Base-by-base conservation (phyloP, 371 early-diverging fungal species). In the Rhizopus delemar region DNA sequence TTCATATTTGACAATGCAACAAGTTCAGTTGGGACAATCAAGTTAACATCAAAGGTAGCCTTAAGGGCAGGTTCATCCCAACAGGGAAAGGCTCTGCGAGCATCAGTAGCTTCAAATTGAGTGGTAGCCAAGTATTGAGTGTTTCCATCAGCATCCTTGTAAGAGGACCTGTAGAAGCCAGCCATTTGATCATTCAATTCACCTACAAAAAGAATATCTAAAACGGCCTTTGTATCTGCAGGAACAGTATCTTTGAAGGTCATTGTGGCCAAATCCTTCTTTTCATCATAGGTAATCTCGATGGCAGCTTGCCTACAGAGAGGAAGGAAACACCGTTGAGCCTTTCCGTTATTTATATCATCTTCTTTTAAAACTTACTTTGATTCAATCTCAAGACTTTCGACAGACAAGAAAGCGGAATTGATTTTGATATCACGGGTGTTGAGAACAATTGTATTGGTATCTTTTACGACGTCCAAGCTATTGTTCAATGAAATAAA, bases 21-120 rank as follows among this genome's bases (percentile, higher is more conserved):
- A 52, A 89, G 72, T 29, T 86, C 75, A 39, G 76, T 65, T 13
- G 84, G 86, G 31, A 93, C 93, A 43, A 82, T 80, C 53, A 98
- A 75, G 4, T 84, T 90, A 16, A 93, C 83, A 62, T 90, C 89
- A 69, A 95, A 97, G 2, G 92, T 92, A 22, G 98, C 97, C 77
- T 96, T 92, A 63, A 89, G 78, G 31, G 85, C 83, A 62, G 94
- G 94, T 73, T 93, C 91, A 71, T 93, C 90, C 88, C 91, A 97
- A 78, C 93, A 95, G 3, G 98, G 98, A 77, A 97, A 91, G 16
- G 91, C 92, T 48, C 90, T 83, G 60, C 97, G 86, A 51, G 93
- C 93, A 80, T 92, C 90, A 4, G 95, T 93, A 4, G 97, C 86
- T 72, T 96, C 95, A 72, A 95, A 97, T 71, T 97, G 96, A 7